phyloP scores from a whole-genome alignment of 768 basidiomycete genomes.

The Pleurotus salmoneostramineus region DNA sequence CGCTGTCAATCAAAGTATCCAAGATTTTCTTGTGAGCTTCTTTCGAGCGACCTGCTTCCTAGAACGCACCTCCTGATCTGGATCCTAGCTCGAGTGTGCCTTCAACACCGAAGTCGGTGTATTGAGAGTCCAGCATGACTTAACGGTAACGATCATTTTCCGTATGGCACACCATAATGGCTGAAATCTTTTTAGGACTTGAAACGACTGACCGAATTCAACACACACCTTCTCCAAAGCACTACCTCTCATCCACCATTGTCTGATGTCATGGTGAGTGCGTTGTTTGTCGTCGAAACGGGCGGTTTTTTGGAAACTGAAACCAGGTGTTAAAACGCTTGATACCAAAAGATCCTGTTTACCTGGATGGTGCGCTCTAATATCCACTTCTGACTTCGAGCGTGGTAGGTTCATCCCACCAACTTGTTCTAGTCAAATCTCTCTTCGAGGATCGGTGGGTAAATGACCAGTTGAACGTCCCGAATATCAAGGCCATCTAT shows the following conservation, averaged over 20 bases:
- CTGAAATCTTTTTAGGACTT: background rate
- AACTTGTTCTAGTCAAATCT: background rate
- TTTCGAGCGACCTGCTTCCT: background rate
- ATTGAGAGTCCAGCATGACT: background rate
- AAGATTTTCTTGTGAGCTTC: background rate
- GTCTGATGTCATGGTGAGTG: background rate
- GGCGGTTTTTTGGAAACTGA: background rate
- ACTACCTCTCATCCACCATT: background rate
- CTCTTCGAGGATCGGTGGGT: conserved; percentile 2
- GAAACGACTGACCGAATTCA: background rate
- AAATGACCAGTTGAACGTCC: background rate
- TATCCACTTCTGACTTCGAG: background rate
- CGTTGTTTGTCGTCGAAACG: background rate
- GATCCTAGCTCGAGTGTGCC: background rate
- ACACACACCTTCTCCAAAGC: background rate
- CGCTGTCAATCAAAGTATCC: conserved; percentile 2
- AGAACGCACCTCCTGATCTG: background rate
- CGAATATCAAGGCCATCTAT: conserved; percentile 3
- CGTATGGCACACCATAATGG: background rate
- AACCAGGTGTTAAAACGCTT: background rate
- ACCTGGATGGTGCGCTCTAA: background rate
- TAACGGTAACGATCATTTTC: background rate
- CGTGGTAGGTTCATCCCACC: background rate
- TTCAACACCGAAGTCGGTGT: conserved; percentile 2
- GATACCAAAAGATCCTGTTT: background rate